These are phyloP conservation scores for Radiomyces spectabilis DNA, from an alignment of 192 early-diverging fungal species.

Conservation along the genomic window DNA sequence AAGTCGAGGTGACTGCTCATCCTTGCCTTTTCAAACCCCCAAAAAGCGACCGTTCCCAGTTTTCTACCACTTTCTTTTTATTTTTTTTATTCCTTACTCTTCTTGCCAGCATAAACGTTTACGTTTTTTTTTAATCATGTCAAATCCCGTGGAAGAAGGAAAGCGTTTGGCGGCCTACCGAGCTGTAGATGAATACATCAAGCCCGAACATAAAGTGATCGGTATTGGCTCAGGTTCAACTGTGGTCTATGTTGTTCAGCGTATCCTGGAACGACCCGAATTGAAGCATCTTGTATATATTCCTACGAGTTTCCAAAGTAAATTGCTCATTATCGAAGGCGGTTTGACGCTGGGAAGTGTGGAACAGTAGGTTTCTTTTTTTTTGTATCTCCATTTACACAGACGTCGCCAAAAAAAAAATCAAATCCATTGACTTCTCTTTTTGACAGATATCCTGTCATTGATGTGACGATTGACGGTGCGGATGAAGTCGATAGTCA, in stretches of 20 bases:
- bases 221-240: constrained; percentile 87
- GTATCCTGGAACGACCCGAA: constrained; percentile 58
- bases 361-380: constrained; percentile 52
- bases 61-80: background rate
- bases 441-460: constrained; percentile 49
- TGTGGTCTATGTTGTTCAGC: constrained; percentile 81
- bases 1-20: too few relatives aligned
- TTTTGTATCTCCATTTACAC: constrained; percentile 5
- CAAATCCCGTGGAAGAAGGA: constrained; percentile 52
- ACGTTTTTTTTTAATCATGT: too few relatives aligned
- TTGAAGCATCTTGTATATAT: constrained; percentile 75
- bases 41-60: too few relatives aligned
- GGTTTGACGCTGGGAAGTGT: constrained; percentile 73
- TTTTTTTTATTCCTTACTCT: background rate
- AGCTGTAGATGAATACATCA: constrained; percentile 86
- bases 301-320: constrained; percentile 90
- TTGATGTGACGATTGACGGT: constrained; percentile 91
- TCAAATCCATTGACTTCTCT: background rate
- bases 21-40: too few relatives aligned
- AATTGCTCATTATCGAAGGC: constrained; percentile 72
- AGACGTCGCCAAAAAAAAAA: constrained; percentile 1
- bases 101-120: background rate
- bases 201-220: constrained; percentile 56
- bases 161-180: constrained; percentile 83
- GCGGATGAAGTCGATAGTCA: constrained; percentile 80